phyloP scores from a whole-genome alignment of 768 basidiomycete genomes.

The Hortiboletus campestris region DNA sequence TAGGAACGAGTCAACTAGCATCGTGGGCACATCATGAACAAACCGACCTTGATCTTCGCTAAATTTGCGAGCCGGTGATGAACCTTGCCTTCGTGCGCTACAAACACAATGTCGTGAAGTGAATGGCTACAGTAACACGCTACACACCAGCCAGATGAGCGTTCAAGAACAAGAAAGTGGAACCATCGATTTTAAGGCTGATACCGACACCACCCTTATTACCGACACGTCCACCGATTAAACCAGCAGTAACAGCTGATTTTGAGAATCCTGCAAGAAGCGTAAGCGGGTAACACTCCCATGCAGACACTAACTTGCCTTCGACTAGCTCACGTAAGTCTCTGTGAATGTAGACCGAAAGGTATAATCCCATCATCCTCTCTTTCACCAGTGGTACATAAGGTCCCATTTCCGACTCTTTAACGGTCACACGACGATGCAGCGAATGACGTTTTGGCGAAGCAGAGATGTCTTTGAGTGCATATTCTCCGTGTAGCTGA shows the following conservation, averaged over 20 bases:
- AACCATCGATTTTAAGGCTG: slow-evolving; percentile 77
- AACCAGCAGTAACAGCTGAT: slow-evolving; percentile 81
- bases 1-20: slow-evolving; percentile 27
- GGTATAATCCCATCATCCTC: slow-evolving; percentile 86
- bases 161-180: slow-evolving; percentile 84
- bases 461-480: slow-evolving; percentile 35
- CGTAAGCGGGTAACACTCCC: not conserved
- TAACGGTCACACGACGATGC: slow-evolving; percentile 40
- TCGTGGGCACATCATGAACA: not conserved
- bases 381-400: slow-evolving; percentile 88
- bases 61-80: slow-evolving; percentile 83
- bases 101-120: not conserved
- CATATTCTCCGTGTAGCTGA: slow-evolving; percentile 12
- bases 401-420: slow-evolving; percentile 58
- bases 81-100: slow-evolving; percentile 76
- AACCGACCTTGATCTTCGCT: slow-evolving; percentile 77
- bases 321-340: slow-evolving; percentile 63
- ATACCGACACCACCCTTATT: slow-evolving; percentile 96
- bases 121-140: not conserved
- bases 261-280: slow-evolving; percentile 60
- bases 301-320: slow-evolving; percentile 39
- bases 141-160: slow-evolving; percentile 80
- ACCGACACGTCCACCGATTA: slow-evolving; percentile 87
- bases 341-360: slow-evolving; percentile 71
- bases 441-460: slow-evolving; percentile 45